Percentiles rank a stretch among this genome's conserved stretches.
Evolutionary conservation across 495 filamentous ascomycete species (phyloP).

Genomic region (Penicillium robsamsonii): DNA sequence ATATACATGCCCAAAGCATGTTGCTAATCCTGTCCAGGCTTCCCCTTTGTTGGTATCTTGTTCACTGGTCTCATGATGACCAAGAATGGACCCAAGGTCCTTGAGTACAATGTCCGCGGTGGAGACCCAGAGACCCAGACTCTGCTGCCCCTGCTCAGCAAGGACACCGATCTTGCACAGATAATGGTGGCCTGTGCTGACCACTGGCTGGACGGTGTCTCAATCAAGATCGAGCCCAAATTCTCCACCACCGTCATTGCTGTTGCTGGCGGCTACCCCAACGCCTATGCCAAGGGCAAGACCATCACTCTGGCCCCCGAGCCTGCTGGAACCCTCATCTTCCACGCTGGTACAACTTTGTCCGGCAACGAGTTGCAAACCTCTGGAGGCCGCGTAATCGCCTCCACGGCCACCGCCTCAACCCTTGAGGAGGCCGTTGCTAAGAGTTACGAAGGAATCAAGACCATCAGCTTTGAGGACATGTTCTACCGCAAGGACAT

Average conservation of each 20-base stretch:
- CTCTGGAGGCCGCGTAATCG: conserved; percentile 87
- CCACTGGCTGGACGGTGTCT: conserved; percentile 66
- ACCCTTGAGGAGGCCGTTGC: conserved; percentile 77
- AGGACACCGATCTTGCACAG: conserved; percentile 83
- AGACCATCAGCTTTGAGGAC: conserved; percentile 75
- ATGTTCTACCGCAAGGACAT: conserved; percentile 96
- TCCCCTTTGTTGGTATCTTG: conserved; percentile 79
- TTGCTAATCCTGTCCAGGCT: conserved; percentile 34
- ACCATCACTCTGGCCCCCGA: conserved; percentile 60
- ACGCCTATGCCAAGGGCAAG: conserved; percentile 77
- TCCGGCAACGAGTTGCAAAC: conserved; percentile 63
- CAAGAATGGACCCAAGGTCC: conserved; percentile 74
- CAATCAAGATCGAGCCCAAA: conserved; percentile 62
- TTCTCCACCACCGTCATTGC: conserved; percentile 91
- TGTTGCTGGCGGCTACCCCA: conserved; percentile 93
- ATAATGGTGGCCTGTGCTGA: conserved; percentile 85
- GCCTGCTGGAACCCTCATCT: conserved; percentile 63
- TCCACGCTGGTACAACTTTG: conserved; percentile 87
- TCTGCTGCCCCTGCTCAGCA: conserved; percentile 73
- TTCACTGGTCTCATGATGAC: conserved; percentile 99
- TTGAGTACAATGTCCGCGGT: conserved; percentile 97
- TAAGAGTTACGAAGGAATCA: conserved; percentile 78
- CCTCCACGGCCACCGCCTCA: conserved; percentile 71
- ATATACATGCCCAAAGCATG: background rate
- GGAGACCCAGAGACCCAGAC: conserved; percentile 97